Conservation (phyloP, 164 flowering plant species). For the Piper longum region DNA sequence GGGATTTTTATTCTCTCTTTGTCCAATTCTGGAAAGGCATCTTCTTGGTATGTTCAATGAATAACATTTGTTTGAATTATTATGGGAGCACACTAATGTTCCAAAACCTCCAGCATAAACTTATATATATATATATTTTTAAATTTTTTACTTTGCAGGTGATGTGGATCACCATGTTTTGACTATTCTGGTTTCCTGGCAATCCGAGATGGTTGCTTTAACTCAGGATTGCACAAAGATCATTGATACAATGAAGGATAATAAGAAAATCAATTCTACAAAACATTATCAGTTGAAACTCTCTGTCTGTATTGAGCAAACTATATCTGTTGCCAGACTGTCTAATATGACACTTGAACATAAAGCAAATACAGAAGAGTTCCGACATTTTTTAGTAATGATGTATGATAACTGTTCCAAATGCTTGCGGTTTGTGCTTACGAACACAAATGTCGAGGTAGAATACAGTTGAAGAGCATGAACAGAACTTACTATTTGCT, state of each 20-base stretch:
- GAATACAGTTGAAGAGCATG: not conserved
- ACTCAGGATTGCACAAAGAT: constrained; percentile 34
- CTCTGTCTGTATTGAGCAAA: constrained; percentile 52
- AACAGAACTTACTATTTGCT: not conserved
- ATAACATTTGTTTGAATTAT: not conserved
- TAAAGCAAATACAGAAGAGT: constrained; percentile 12
- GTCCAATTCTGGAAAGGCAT: constrained; percentile 20
- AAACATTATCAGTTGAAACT: constrained; percentile 52
- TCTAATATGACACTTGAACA: constrained; percentile 23
- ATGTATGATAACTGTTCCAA: constrained; percentile 25
- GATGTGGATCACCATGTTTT: constrained; percentile 23
- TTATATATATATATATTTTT: not conserved
- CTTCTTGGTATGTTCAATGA: constrained; percentile 32
- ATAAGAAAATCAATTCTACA: constrained; percentile 21
- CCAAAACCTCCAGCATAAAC: not conserved
- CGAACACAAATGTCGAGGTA: constrained; percentile 30
- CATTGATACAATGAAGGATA: constrained; percentile 34
- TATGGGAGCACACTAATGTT: not conserved
- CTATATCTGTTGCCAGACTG: constrained; percentile 34
- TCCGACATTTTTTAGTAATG: constrained; percentile 11
- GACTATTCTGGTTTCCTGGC: constrained; percentile 37
- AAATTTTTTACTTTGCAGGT: constrained; percentile 28
- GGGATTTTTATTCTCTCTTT: constrained; percentile 29
- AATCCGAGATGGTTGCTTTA: constrained; percentile 23
- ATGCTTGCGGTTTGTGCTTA: constrained; percentile 28